A percentile compares a stretch with the other conserved stretches of the same genome.
These are phyloP conservation scores for Thelephora terrestris DNA, from an alignment of 1,284 basidiomycete genomes.

Conservation along the genomic window DNA sequence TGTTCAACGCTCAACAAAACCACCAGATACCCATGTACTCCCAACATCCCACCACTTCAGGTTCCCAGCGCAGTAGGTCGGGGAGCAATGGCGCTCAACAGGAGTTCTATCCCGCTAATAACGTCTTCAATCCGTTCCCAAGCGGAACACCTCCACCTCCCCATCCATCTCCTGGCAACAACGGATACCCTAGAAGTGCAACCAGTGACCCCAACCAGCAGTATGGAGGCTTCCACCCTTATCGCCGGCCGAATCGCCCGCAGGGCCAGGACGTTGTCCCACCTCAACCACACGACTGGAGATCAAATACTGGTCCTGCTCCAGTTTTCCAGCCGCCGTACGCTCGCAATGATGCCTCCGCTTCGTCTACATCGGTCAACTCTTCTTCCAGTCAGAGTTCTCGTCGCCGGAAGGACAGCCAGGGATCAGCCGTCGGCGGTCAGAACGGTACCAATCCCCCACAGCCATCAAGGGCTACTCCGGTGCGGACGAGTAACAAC, in stretches of 20 bases:
- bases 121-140: slow-evolving; percentile 52
- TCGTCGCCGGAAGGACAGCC: slow-evolving; percentile 56
- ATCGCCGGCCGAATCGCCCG: slow-evolving; percentile 58
- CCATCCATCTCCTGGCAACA: slow-evolving; percentile 33
- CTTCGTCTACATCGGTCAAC: slow-evolving; percentile 64
- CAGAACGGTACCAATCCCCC: slow-evolving; percentile 9
- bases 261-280: slow-evolving; percentile 28
- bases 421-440: slow-evolving; percentile 18
- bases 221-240: slow-evolving; percentile 66
- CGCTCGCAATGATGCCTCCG: slow-evolving; percentile 63
- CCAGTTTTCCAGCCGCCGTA: slow-evolving; percentile 51
- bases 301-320: slow-evolving; percentile 27
- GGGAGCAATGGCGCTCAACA: slow-evolving; percentile 25
- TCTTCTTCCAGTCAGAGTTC: slow-evolving; percentile 37
- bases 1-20: slow-evolving; percentile 60
- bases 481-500: slow-evolving; percentile 17
- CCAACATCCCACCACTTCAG: slow-evolving; percentile 26
- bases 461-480: slow-evolving; percentile 22
- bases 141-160: slow-evolving; percentile 56
- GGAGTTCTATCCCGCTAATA: slow-evolving; percentile 45
- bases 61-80: slow-evolving; percentile 26
- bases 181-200: slow-evolving; percentile 28
- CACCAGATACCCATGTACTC: slow-evolving; percentile 23
- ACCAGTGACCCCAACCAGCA: slow-evolving; percentile 22
- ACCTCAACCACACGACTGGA: slow-evolving; percentile 34